These are phyloP conservation scores for Gaertneriomyces semiglobifer DNA, from an alignment of 192 early-diverging fungal genomes.

Conservation along the genomic window DNA sequence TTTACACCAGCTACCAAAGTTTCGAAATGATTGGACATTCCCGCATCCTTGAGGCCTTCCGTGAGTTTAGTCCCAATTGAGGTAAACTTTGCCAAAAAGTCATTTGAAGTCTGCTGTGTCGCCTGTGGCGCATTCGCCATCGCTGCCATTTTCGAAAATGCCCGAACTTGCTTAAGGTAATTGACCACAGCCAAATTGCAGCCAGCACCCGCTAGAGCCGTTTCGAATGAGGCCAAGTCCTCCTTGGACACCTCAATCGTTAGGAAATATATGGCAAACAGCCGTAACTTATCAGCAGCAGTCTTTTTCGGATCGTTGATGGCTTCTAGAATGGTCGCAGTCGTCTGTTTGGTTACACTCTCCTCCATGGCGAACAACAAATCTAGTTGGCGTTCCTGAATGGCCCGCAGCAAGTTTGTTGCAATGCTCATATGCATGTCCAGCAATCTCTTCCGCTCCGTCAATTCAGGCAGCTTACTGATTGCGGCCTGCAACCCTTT, in stretches of 20 bases:
- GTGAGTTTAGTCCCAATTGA: constrained; percentile 51
- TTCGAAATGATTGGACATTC: constrained; percentile 47
- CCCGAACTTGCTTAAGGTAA: constrained; percentile 74
- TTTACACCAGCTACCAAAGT: constrained; percentile 78
- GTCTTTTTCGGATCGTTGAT: constrained; percentile 78
- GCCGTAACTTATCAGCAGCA: constrained; percentile 83
- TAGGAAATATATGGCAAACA: constrained; percentile 86
- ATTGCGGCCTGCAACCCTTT: constrained; percentile 88
- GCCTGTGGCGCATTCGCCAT: constrained; percentile 22
- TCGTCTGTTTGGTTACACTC: constrained; percentile 74
- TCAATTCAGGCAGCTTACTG: constrained; percentile 89
- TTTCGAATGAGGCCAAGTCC: constrained; percentile 82
- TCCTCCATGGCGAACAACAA: constrained; percentile 94
- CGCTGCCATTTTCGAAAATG: constrained; percentile 45
- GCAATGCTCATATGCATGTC: constrained; percentile 99
- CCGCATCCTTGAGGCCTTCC: constrained; percentile 43
- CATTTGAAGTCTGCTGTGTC: constrained; percentile 25
- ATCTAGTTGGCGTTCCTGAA: constrained; percentile 92
- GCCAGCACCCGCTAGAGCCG: constrained; percentile 69
- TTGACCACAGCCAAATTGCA: constrained; percentile 70
- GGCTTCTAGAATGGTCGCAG: constrained; percentile 72
- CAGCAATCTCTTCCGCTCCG: constrained; percentile 84
- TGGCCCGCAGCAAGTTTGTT: constrained; percentile 77
- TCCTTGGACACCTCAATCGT: constrained; percentile 69
- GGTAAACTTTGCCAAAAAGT: constrained; percentile 46